Evolutionary conservation across 192 early-diverging fungal species (phyloP).

Genomic region (Oehlia diaphana): DNA sequence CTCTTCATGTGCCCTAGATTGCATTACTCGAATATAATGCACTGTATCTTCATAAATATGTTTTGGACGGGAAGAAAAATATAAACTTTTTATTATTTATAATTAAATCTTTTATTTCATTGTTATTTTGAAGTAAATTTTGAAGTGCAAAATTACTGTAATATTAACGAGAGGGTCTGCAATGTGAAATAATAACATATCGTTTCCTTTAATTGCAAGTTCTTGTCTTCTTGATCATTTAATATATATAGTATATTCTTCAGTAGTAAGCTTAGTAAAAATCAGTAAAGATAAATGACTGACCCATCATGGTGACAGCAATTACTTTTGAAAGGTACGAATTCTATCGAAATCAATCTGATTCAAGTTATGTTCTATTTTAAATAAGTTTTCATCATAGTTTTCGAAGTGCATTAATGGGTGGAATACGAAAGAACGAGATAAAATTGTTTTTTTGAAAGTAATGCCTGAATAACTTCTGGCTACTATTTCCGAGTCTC

Average conservation of each 20-base stretch:
- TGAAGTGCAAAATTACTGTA: too few species aligned
- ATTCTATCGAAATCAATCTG: not conserved
- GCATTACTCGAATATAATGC: not conserved
- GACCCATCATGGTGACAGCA: not conserved
- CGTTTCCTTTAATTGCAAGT: constrained; percentile 6
- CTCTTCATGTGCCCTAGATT: not conserved
- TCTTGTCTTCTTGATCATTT: not conserved
- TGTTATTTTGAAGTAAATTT: not conserved
- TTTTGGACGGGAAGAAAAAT: constrained; percentile 18
- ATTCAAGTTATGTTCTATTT: not conserved
- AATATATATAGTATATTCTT: not conserved
- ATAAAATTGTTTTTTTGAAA: too few species aligned
- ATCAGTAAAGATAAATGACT: not conserved
- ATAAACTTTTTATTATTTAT: not conserved
- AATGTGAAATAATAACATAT: constrained; percentile 15
- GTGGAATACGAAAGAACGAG: not conserved
- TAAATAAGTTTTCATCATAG: not conserved
- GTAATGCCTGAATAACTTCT: too few species aligned
- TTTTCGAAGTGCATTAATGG: constrained; percentile 2
- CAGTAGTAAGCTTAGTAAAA: not conserved
- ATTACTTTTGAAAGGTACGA: not conserved
- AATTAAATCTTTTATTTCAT: too few species aligned
- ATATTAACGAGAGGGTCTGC: not conserved
- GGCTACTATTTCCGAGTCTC: too few species aligned
- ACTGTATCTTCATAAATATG: not conserved